A percentile compares a stretch with the other conserved stretches of the same genome.
These are phyloP conservation scores for Alternaria dauci DNA, from an alignment of 2,329 filamentous ascomycete species.

Conservation along the genomic window DNA sequence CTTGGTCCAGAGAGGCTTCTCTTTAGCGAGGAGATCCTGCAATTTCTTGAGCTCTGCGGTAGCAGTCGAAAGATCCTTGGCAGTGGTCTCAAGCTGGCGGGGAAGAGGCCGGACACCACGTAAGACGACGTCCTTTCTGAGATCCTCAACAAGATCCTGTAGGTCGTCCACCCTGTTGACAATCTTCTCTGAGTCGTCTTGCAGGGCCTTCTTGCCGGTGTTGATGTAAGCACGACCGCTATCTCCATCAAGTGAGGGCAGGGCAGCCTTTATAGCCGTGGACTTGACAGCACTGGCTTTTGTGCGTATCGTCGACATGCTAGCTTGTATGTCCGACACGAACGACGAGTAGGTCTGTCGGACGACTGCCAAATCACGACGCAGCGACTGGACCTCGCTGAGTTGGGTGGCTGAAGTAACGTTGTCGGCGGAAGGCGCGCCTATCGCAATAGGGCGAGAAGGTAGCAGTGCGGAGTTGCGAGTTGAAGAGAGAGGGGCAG, in stretches of 20 bases:
- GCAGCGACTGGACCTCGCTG: conserved; percentile 79
- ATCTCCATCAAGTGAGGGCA: conserved; percentile 77
- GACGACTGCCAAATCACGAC: conserved; percentile 87
- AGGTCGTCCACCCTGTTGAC: conserved; percentile 94
- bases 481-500: conserved; percentile 52
- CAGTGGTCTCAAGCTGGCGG: conserved; percentile 86
- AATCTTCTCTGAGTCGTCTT: conserved; percentile 85
- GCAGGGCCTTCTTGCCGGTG: conserved; percentile 84
- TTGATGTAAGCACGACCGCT: conserved; percentile 87
- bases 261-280: conserved; percentile 72
- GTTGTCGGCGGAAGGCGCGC: conserved; percentile 32
- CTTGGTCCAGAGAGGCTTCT: conserved; percentile 98
- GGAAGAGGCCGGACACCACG: conserved; percentile 91
- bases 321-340: conserved; percentile 84
- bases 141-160: conserved; percentile 95
- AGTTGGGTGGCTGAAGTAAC: conserved; percentile 67
- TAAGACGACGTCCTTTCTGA: conserved; percentile 94
- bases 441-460: conserved; percentile 37
- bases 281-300: conserved; percentile 85
- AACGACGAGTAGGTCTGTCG: conserved; percentile 94
- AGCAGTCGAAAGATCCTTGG: conserved; percentile 83
- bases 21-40: conserved; percentile 87
- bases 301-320: conserved; percentile 81
- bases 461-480: conserved; percentile 48
- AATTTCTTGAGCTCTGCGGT: conserved; percentile 91